Percentiles rank a stretch among this genome's conserved stretches.
phyloP scores from a whole-genome alignment of 768 basidiomycete genomes.

The Russula lepida region DNA sequence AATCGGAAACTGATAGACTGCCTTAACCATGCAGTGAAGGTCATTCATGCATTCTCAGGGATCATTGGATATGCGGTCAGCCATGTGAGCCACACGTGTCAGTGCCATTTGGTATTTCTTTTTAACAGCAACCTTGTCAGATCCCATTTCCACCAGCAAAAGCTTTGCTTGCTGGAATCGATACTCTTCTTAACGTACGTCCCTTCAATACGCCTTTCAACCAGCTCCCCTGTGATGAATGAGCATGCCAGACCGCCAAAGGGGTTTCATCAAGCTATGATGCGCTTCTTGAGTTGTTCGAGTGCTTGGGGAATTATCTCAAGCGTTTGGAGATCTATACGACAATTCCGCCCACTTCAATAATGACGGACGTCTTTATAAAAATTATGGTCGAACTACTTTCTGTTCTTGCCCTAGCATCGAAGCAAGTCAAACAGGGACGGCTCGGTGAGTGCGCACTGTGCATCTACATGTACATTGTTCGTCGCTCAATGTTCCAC shows the following conservation, averaged over 20 bases:
- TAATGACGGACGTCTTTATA: background rate
- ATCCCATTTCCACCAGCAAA: background rate
- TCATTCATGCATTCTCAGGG: background rate
- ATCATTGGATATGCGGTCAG: background rate
- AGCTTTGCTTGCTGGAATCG: background rate
- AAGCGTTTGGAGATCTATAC: background rate
- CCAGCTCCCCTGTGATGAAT: background rate
- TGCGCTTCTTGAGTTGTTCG: background rate
- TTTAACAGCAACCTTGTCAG: background rate
- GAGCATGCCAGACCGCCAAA: background rate
- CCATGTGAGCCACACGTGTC: background rate
- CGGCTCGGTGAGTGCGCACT: background rate
- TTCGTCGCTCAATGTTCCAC: background rate
- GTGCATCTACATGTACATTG: background rate
- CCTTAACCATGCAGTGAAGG: background rate
- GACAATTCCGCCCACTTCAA: background rate
- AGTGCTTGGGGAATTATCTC: background rate
- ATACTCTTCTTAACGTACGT: background rate
- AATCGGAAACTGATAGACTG: background rate
- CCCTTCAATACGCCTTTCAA: background rate
- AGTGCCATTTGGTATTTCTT: too few species aligned
- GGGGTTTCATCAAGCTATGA: background rate
- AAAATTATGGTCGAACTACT: constrained; percentile 2
- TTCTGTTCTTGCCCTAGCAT: background rate
- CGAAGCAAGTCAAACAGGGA: constrained; percentile 1